Evolutionary conservation across 169 alveolate genomes (phyloP), one percentile per base, ranked within the genome.

Genomic region (Blepharisma undulans): DNA sequence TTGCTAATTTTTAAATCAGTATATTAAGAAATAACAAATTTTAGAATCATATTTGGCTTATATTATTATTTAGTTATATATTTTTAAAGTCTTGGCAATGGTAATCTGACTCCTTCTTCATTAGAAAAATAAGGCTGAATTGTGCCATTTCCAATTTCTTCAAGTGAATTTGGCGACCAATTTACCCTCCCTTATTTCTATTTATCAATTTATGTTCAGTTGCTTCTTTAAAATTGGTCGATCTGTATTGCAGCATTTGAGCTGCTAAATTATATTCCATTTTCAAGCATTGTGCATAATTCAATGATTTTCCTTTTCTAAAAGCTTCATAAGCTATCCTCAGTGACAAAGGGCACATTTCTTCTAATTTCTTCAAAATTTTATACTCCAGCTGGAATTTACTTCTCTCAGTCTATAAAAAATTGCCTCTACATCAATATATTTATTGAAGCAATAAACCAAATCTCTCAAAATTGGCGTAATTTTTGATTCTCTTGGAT

Each of bases 281-380:
- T 22, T 74, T 60, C 5, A 87, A 27, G 36, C 36, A 21, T 5
- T 87, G 72, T 18, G 6, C 5, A 10, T 74, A 87, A 30, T 32
- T 76, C 25, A 87, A 74, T 10, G 10, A 5, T 72, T 93, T 34
- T n/a, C 97, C 97, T 94, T 95, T 91, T 22, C 88, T 91, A 33
- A 95, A 89, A 79, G 94, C 74, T 84, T 96, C 97, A 59, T 87
- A 88, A 10, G 95, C 95, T 2, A 96, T 89, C 59, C 95, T 94
- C n/a, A 92, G 72, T 61, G 96, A 91, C 4, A 95, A 30, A 21
- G 97, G 95, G 71, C 95, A 90, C 30, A 88, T 25, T 59, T 81
- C 90, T 18, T 88, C 29, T 1, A 96, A 48, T 1, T 77, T 76
- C 32, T 91, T 90, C 2, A 93, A 60, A 7, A 92, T 84, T 87